Evolutionary conservation across 306 rosid genomes (phyloP).

Genomic region (Comarum palustre): DNA sequence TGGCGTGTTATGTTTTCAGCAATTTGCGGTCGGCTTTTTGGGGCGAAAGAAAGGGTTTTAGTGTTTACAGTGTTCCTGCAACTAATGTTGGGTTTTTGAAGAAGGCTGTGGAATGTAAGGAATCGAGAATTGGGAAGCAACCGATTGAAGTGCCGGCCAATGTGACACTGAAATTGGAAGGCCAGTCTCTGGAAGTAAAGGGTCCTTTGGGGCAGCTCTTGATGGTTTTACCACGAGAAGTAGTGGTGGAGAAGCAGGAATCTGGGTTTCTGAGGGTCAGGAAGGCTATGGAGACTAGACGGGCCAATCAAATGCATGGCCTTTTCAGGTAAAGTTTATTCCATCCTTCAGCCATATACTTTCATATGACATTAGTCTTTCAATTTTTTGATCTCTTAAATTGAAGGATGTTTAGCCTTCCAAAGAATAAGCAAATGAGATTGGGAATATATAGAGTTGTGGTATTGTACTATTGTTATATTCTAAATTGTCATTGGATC

Average conservation of each 20-base stretch:
- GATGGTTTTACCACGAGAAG: conserved; percentile 74
- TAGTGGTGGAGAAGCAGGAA: conserved; percentile 59
- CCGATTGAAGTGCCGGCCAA: conserved; percentile 68
- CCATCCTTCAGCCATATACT: conserved; percentile 10
- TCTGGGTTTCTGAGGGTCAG: conserved; percentile 51
- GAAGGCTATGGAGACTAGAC: conserved; percentile 74
- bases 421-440: background rate
- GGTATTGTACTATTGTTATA: background rate
- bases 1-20: conserved; percentile 55
- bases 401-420: background rate
- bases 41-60: conserved; percentile 54
- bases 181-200: conserved; percentile 67
- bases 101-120: conserved; percentile 74
- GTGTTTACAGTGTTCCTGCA: conserved; percentile 39
- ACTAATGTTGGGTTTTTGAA: conserved; percentile 41
- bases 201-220: conserved; percentile 91
- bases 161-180: conserved; percentile 71
- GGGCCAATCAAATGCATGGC: conserved; percentile 95
- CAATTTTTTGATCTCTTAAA: background rate
- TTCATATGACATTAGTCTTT: background rate
- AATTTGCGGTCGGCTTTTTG: conserved; percentile 60
- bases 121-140: conserved; percentile 91
- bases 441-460: background rate
- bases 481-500: background rate
- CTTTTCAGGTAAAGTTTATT: conserved; percentile 68